Conservation (phyloP, 306 rosid species). For the Quercus robur region DNA sequence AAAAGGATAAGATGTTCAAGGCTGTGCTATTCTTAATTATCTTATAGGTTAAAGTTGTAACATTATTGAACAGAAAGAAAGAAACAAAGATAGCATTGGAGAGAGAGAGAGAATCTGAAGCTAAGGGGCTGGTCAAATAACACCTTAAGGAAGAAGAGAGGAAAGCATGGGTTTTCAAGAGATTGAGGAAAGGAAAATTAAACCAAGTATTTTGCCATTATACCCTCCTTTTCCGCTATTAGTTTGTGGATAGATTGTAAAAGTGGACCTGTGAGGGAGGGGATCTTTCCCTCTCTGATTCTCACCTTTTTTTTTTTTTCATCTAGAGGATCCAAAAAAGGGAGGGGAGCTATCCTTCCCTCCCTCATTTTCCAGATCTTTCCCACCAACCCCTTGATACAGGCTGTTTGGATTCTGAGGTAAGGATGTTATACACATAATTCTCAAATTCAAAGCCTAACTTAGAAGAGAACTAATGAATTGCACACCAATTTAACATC, state of each 20-base stretch:
- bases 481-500: not conserved
- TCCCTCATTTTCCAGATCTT: no score
- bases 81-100: not conserved
- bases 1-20: not conserved
- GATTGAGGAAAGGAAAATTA: not conserved
- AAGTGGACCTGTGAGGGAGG: not conserved
- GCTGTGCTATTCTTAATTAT: not conserved
- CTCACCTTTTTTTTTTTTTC: not conserved
- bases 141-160: not conserved
- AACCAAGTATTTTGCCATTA: not conserved
- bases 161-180: not conserved
- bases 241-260: not conserved
- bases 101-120: not conserved
- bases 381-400: not conserved
- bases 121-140: not conserved
- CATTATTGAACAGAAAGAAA: not conserved
- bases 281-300: not conserved
- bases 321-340: not conserved
- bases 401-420: not conserved
- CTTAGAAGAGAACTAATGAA: not conserved
- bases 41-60: not conserved
- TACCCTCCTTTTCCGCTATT: not conserved
- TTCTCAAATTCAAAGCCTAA: not conserved
- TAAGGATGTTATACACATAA: not conserved
- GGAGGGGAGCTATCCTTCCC: no score